phyloP scores from a whole-genome alignment of 2,329 filamentous ascomycete species.

The Samsoniella hepiali region DNA sequence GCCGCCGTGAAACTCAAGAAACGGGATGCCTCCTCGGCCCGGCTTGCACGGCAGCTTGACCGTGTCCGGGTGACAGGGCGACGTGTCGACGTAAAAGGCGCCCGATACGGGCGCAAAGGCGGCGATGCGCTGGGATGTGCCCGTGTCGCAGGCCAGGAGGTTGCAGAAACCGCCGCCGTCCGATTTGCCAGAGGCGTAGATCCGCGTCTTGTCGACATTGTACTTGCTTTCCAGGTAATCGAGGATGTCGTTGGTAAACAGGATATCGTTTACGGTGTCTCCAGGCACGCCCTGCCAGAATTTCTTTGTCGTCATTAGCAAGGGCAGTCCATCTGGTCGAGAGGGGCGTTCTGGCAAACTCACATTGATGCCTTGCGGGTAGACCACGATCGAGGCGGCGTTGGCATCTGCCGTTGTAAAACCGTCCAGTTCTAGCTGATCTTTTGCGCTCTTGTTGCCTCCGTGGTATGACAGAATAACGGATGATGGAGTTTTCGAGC shows the following conservation, averaged over 20 bases:
- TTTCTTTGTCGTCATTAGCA: not conserved
- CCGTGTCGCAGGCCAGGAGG: conserved; percentile 36
- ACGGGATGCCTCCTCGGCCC: conserved; percentile 34
- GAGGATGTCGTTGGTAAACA: conserved; percentile 41
- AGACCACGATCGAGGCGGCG: conserved; percentile 35
- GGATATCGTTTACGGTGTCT: conserved; percentile 38
- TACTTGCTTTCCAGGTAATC: conserved; percentile 32
- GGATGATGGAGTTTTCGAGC: conserved; percentile 28
- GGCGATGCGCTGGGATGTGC: conserved; percentile 34
- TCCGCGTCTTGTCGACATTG: conserved; percentile 35
- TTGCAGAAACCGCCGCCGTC: conserved; percentile 42
- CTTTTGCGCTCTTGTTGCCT: conserved; percentile 32
- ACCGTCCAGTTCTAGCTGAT: conserved; percentile 36
- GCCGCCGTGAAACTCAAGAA: conserved; percentile 49
- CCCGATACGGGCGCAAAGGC: conserved; percentile 40
- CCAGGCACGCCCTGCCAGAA: conserved; percentile 38
- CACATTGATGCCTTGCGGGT: conserved; percentile 42
- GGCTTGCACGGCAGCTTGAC: conserved; percentile 38
- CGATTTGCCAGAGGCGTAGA: conserved; percentile 40
- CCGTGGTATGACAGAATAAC: conserved; percentile 46
- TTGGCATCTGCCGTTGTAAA: conserved; percentile 38
- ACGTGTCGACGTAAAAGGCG: conserved; percentile 36
- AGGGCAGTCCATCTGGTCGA: conserved; percentile 22
- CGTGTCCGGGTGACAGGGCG: conserved; percentile 32
- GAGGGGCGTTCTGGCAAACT: conserved; percentile 16